Evolutionary conservation across 2,329 filamentous ascomycete genomes (phyloP), one percentile per base, ranked within the genome.

Genomic region (Thielaviopsis cerberus): DNA sequence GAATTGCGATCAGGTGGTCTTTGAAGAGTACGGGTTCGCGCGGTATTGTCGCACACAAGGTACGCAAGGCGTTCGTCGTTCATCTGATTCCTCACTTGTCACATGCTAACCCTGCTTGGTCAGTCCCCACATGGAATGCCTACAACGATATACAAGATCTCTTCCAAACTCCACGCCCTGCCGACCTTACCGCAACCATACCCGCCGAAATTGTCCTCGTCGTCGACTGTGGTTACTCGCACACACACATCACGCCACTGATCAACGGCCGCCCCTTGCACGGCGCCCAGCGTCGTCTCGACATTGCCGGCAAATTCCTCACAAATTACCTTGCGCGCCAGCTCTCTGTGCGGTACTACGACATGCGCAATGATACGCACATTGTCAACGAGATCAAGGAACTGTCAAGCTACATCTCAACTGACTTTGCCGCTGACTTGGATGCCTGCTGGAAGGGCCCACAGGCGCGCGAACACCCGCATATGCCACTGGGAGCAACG

Each of bases 341-440:
- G 17, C 81, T 97, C 20, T 96, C 90, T 1, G 77, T 94, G 15
- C 84, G 92, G 6, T 89, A 96, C 66, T 95, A 94, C 69, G 91
- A 96, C 68, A 90, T 98, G 81, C 82, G 92, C 62, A 90, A 94
- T 68, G 92, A 98, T 65, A 85, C 86, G 0, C 84, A 94, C 68
- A 84, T 97, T 55, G 88, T 96, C 67, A 95, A 95, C 65, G 87
- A 96, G 69, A 90, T 97, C 70, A 98, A 98, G 67, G 92, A 98
- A 68, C 78, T 84, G 4, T 82, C 86, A 0, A 94, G 88, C 67
- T 97, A 86, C 64, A 82, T 96, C 11, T 85, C 86, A 1, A 72
- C 79, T 0, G 81, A 94, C 66, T 96, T 97, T 69, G 73, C 76
- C 25, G 66, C 69, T 6, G 88, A 96, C 64, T 77, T 98, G 37